Conservation (phyloP, 2,329 filamentous ascomycete species). For the Colletotrichum orbiculare region DNA sequence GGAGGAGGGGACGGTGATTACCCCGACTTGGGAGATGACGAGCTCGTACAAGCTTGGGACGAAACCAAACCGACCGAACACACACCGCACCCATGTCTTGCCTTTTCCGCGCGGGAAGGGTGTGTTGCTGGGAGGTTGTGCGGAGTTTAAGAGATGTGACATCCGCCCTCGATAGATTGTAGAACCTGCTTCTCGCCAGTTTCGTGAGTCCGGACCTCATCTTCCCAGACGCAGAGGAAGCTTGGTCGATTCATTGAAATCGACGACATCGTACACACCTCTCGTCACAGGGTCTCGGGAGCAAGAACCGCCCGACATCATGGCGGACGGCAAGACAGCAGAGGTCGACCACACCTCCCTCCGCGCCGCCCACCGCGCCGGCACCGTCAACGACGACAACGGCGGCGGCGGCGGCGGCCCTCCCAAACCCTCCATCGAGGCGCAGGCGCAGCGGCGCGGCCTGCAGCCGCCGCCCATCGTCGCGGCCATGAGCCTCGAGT, state of each 20-base stretch:
- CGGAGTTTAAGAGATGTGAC: constrained; percentile 12
- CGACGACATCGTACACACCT: background rate
- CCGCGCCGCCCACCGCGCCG: constrained; percentile 5
- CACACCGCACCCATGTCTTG: background rate
- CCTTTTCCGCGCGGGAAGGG: constrained; percentile 22
- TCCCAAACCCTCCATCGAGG: constrained; percentile 23
- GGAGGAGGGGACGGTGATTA: constrained; percentile 26
- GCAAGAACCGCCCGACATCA: background rate
- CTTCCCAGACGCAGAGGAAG: background rate
- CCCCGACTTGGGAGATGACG: constrained; percentile 22
- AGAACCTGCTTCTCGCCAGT: too few relatives aligned
- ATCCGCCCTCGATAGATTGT: background rate
- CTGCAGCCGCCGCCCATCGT: constrained; percentile 25
- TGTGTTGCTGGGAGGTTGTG: background rate
- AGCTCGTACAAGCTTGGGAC: constrained; percentile 13
- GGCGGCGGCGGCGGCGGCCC: background rate
- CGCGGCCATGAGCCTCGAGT: constrained; percentile 31
- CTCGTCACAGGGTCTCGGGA: background rate
- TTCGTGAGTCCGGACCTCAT: background rate
- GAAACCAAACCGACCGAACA: constrained; percentile 11
- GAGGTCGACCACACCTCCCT: constrained; percentile 30
- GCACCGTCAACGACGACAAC: constrained; percentile 7
- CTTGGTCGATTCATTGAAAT: background rate
- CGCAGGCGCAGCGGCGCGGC: constrained; percentile 15
- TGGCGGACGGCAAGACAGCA: constrained; percentile 26